Evolutionary conservation across 2,329 filamentous ascomycete genomes (phyloP), one percentile per base, ranked within the genome.

Genomic region (Chalara sp.): DNA sequence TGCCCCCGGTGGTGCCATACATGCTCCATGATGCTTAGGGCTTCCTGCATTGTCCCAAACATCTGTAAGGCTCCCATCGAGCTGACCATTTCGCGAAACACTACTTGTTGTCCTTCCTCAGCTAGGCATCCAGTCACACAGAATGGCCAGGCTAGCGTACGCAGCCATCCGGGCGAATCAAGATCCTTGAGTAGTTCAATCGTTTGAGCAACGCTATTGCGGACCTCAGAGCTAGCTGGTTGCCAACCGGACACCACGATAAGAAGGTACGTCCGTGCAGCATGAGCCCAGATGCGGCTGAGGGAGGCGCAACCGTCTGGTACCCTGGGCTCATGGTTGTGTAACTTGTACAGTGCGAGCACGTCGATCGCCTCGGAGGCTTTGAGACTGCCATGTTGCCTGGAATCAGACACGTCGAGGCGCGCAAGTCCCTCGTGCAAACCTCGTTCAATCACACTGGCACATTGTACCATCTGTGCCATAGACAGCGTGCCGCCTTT

Each of bases 381-480:
- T 33, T 39, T 39, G n/a, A n/a, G 35, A n/a, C n/a, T n/a, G 35
- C 35, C 35, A 39, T 8, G 35, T 39, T 39, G 35, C n/a, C n/a
- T 8, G 8, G 35, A 39, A n/a, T 39, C n/a, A n/a, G 35, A 39
- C 35, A 39, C 35, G 35, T 44, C 39, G 39, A 49, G 31, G 8
- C 39, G 30, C 33, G 42, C 31, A 11, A 50, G 13, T n/a, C 40
- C n/a, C 10, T 3, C 21, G 5, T 41, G 6, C 29, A 67, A 56
- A 1, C 50, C 47, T 12, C 57, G 43, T 31, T 60, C 56, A 31
- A 78, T 70, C 2, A 64, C 53, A 4, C 66, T 61, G 1, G 71
- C 74, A 7, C 73, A 72, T 2, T 65, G 58, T 5, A 76, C 64
- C 3, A 80, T 68, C 47, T 76, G 69, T 1, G 60, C 51, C 1